Base-by-base conservation (phyloP, 441 rosid genomes). In the Adansonia rubrostipa region DNA sequence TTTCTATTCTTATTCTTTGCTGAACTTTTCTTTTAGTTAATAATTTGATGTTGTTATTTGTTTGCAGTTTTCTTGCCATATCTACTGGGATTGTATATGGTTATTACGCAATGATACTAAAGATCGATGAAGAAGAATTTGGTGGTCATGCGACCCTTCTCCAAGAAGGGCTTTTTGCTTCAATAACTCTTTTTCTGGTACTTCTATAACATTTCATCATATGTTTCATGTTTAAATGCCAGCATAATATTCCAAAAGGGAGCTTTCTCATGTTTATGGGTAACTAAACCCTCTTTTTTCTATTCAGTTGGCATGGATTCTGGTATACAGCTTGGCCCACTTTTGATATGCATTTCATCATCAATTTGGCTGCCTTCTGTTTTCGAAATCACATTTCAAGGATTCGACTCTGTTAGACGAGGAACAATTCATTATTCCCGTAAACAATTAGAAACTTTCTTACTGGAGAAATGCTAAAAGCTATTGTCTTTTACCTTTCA, bases 111-210 rank as follows among this genome's bases (percentile, higher is more conserved):
- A 82, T 93, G 91, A 85, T 91, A 80, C 84, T 93, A 67, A 93
- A 93, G 89, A 74, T 94, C 47, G 97, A 90, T 24, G 98, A 92
- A 85, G 97, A 90, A 85, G 96, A 91, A n/a, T 91, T 87, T 71
- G 99, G 99, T 14, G 99, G 99, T 65, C 99, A 95, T 67, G 94
- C 92, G 77, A 87, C 93, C 53, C 93, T 95, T 61, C 99, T 95
- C 77, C 99, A 95, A 79, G 97, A 95, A 85, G 99, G 99, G 22
- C 92, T 95, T 68, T 92, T 92, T 77, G 96, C 95, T 0, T 94
- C 96, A 0, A 47, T 90, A 72, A 89, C 94, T 74, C 92, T 92
- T 71, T 92, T 91, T 83, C 85, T 91, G 97, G 97, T 92, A 83
- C n/a, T 24, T 36, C 33, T 3, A 22, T 77, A 60, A 40, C 45